Evolutionary conservation across 495 filamentous ascomycete genomes (phyloP), one percentile per base, ranked within the genome.

Genomic region (Friedmanniomyces endolithicus): DNA sequence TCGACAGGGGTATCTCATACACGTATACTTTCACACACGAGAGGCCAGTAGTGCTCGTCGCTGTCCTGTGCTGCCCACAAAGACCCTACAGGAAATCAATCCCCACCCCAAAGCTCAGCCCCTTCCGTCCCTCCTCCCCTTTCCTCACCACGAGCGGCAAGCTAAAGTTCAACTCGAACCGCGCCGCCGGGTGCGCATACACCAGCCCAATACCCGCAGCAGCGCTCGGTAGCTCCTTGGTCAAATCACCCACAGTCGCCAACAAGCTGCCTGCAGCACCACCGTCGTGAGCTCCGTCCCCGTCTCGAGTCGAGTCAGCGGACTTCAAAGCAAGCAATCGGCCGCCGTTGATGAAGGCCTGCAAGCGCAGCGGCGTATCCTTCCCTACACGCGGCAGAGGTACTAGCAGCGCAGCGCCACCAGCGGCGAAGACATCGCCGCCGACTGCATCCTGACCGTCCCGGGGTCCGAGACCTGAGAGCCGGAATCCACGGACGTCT

Each of bases 121-220:
- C 92, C 71, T 98, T 98, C 41, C 92, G 78, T 17, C 78, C 83
- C 61, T 90, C 84, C 69, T 98, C 92, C 11, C 85, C 87, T 60
- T 74, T 79, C 49, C 92, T 76, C 59, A 86, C 62, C 27, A 90
- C 86, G 52, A 98, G 63, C 6, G 92, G 92, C 44, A 98, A 65
- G 56, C 85, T 87, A 66, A 97, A 95, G 65, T 96, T 97, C 54
- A 98, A 70, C 74, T 98, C 92, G 62, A 98, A 95, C 54, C 92
- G 75, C 35, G 90, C 92, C 7, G 87, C 79, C 0, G 87, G 87
- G 67, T 94, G 88, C 22, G 88, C 94, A 68, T 98, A 98, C 16
- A 98, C 88, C 14, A 98, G 66, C 2, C 92, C 92, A 25, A 96
- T 68, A 23, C 92, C 92, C 1, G 86, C 92, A 2, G 92, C 84